phyloP scores from a whole-genome alignment of 768 basidiomycete species.

The Daedaleopsis nitida region DNA sequence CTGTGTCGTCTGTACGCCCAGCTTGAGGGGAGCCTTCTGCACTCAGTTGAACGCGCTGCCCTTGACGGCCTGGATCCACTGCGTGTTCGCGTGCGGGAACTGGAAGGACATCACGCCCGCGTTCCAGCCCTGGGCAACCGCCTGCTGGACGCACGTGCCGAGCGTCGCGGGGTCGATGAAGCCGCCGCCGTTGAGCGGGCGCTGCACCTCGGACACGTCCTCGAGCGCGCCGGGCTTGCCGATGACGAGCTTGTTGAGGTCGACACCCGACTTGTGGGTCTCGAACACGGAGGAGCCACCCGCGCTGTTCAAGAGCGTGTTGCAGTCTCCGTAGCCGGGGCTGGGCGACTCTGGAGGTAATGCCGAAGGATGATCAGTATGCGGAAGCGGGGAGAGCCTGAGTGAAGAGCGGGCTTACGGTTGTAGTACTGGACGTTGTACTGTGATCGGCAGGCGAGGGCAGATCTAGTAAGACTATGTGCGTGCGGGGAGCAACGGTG shows the following conservation, averaged over 20 bases:
- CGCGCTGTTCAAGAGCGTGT: conserved; percentile 38
- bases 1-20: not conserved
- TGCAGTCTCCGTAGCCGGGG: conserved; percentile 38
- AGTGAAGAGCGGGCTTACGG: conserved; percentile 22
- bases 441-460: no score
- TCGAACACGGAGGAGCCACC: conserved; percentile 52
- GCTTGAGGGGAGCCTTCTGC: not conserved
- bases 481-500: no score
- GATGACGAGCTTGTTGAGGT: conserved; percentile 53
- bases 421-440: conserved; percentile 47
- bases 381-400: no score
- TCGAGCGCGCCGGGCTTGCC: conserved; percentile 45
- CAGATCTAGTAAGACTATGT: no score
- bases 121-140: conserved; percentile 12
- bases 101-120: conserved; percentile 18
- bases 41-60: conserved; percentile 5
- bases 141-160: conserved; percentile 18
- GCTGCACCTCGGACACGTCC: conserved; percentile 17
- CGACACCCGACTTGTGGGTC: conserved; percentile 46
- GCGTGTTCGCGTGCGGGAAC: conserved; percentile 5
- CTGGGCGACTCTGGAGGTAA: not conserved
- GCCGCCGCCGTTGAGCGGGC: conserved; percentile 43
- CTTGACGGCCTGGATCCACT: conserved; percentile 2
- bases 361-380: not conserved
- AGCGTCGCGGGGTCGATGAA: conserved; percentile 46